Evolutionary conservation across 768 basidiomycete genomes (phyloP), one percentile per base, ranked within the genome.

Genomic region (Leucocoprinus leucothites): DNA sequence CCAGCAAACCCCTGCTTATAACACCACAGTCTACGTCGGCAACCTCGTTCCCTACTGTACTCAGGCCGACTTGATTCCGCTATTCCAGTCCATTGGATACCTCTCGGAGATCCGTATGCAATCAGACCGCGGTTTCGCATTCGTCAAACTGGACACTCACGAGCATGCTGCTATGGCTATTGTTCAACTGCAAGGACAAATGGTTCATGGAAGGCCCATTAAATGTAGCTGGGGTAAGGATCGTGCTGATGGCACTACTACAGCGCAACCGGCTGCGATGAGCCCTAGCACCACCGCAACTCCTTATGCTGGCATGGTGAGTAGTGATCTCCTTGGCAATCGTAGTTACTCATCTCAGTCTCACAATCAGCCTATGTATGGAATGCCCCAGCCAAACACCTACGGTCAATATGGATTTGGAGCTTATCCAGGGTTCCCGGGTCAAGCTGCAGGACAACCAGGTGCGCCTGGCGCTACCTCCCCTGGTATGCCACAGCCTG

Each of bases 181-280:
- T 65, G 89, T 96, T 58, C 94, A 98, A 69, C 77, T 99, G 49
- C 93, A 96, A 70, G 95, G 96, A 51, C 91, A 94, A 74, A 91
- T 94, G 81, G 92, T 99, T 24, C 97, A 99, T 61, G 96, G 96
- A 46, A 76, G 97, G 36, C 94, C 95, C 7, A 93, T 98, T 79
- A 98, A 98, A 74, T 96, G 93, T 71, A 94, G 92, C 64, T 99
- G 97, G 97, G 97, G 97, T 54, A 98, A 98, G 72, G 96, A 98
- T 69, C 82, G 92, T 58, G 87, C 85, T 21, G 87, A 89, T 67
- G 89, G 84, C 31, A 82, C 80, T 22, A 74, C 77, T 52, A 76
- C 81, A 22, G 78, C 81, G 53, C 74, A 81, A 46, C 64, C 72
- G 14, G 70, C 65, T 31, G 74, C 75, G 35, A 69, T 89, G 62